phyloP scores from a whole-genome alignment of 148 eudicot genomes.

The Rhododendron vialii region DNA sequence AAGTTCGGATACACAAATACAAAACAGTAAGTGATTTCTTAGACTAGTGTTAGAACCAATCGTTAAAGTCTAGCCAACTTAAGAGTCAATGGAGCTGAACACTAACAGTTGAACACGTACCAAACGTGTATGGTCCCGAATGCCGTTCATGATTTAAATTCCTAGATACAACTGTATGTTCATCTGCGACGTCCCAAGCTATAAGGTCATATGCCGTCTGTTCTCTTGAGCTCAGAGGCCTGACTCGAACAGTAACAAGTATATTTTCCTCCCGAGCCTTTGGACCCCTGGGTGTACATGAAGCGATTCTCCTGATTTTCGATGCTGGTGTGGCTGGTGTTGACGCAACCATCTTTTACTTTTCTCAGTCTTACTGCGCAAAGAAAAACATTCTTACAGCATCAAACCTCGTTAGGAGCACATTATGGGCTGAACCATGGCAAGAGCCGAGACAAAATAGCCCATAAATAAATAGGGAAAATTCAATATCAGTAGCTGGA shows the following conservation, averaged over 20 bases:
- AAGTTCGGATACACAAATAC: neutral
- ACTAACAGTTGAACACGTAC: constrained; percentile 28
- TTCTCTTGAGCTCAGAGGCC: constrained; percentile 85
- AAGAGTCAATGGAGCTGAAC: neutral
- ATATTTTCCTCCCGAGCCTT: constrained; percentile 80
- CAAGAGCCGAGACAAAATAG: neutral
- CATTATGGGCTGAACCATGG: neutral
- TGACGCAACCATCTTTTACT: constrained; percentile 29
- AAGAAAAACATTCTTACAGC: neutral
- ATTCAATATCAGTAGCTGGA: neutral
- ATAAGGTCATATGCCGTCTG: constrained; percentile 80
- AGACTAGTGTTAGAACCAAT: neutral
- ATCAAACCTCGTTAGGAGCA: neutral
- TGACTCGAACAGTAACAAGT: constrained; percentile 77
- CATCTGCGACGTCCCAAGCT: constrained; percentile 82
- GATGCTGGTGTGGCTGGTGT: constrained; percentile 64
- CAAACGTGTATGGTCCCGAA: constrained; percentile 63
- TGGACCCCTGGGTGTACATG: constrained; percentile 60
- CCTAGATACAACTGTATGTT: constrained; percentile 57
- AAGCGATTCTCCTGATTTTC: constrained; percentile 47
- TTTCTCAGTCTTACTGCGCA: neutral
- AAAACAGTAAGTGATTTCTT: neutral
- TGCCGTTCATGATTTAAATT: constrained; percentile 61
- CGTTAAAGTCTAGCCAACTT: neutral
- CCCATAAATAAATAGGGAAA: neutral